phyloP scores from a whole-genome alignment of 2,329 filamentous ascomycete species.

The Dryadomyces quercivorus region DNA sequence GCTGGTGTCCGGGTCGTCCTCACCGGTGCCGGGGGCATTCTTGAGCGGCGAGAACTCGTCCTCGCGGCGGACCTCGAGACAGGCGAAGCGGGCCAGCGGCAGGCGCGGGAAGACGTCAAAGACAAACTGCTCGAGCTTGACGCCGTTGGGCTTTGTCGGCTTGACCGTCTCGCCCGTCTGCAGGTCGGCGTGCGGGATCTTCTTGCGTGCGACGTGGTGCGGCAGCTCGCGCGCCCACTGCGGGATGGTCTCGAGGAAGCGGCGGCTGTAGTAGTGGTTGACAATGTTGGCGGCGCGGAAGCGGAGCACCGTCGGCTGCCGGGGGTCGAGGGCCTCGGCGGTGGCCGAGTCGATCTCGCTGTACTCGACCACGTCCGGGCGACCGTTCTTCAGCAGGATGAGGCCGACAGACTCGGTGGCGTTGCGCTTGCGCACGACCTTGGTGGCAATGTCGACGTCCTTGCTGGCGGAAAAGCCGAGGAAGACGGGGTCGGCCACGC shows the following conservation, averaged over 20 bases:
- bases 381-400: slow-evolving; percentile 89
- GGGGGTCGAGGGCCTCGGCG: slow-evolving; percentile 77
- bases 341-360: slow-evolving; percentile 86
- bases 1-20: slow-evolving; percentile 92
- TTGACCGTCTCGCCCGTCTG: slow-evolving; percentile 71
- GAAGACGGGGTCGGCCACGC: slow-evolving; percentile 93
- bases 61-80: slow-evolving; percentile 89
- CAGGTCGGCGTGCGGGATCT: slow-evolving; percentile 79
- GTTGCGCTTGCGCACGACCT: slow-evolving; percentile 97
- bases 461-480: slow-evolving; percentile 84
- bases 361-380: slow-evolving; percentile 96
- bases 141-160: slow-evolving; percentile 89
- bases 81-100: slow-evolving; percentile 78
- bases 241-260: slow-evolving; percentile 83
- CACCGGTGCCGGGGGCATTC: slow-evolving; percentile 72
- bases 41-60: slow-evolving; percentile 98
- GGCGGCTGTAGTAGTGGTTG: slow-evolving; percentile 98
- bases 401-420: slow-evolving; percentile 92
- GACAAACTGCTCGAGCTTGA: slow-evolving; percentile 98
- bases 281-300: slow-evolving; percentile 98
- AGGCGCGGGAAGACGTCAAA: slow-evolving; percentile 96
- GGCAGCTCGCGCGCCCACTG: slow-evolving; percentile 76
- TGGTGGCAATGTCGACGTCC: slow-evolving; percentile 90
- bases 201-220: slow-evolving; percentile 95
- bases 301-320: slow-evolving; percentile 50